phyloP scores from a whole-genome alignment of 2,329 filamentous ascomycete genomes.

The Aureobasidium sp. region DNA sequence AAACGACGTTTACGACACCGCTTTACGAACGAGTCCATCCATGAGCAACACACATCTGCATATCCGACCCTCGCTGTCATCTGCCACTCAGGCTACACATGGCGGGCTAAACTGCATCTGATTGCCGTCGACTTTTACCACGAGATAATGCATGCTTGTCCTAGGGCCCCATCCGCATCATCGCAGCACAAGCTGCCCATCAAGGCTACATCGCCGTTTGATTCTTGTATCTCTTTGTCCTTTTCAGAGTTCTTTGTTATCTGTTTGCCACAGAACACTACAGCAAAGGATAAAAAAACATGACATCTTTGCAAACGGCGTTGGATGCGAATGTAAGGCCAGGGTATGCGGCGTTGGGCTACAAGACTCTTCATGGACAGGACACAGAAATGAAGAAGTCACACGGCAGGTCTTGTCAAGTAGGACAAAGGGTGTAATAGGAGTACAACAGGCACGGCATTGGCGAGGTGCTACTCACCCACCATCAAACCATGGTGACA shows the following conservation, averaged over 20 bases:
- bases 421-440: background rate
- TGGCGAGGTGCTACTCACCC: background rate
- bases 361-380: background rate
- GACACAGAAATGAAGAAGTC: background rate
- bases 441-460: background rate
- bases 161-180: background rate
- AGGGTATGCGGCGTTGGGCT: background rate
- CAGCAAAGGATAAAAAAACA: background rate
- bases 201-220: background rate
- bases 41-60: background rate
- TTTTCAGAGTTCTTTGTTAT: background rate
- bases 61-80: background rate
- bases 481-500: background rate
- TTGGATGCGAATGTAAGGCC: background rate
- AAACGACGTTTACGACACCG: conserved; percentile 11
- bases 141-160: too few relatives aligned
- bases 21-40: background rate
- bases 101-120: background rate
- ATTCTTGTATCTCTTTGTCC: conserved; percentile 5
- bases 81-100: background rate
- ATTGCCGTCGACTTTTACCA: background rate
- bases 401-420: background rate
- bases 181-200: background rate
- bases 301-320: background rate
- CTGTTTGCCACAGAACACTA: background rate